Evolutionary conservation across 768 basidiomycete genomes (phyloP).

Genomic region (Tylopilus sp.): DNA sequence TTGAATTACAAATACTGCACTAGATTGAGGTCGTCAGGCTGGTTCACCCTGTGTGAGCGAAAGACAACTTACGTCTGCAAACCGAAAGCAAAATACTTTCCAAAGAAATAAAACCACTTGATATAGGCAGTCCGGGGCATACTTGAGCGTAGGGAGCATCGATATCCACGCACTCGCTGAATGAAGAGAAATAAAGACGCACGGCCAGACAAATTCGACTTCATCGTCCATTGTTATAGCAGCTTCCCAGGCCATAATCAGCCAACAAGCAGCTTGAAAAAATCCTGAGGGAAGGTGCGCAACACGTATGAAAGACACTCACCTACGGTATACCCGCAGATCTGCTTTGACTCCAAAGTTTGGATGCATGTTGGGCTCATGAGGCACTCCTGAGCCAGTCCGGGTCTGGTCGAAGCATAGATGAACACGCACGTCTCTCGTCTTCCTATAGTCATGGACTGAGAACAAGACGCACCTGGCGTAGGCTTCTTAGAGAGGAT

Average conservation of each 20-base stretch:
- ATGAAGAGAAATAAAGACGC: slow-evolving; percentile 3
- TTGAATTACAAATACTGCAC: slow-evolving; percentile 7
- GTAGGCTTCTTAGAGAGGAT: background rate
- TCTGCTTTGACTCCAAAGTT: background rate
- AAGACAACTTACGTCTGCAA: slow-evolving; percentile 14
- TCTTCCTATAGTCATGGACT: background rate
- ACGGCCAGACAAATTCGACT: slow-evolving; percentile 22
- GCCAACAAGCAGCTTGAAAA: slow-evolving; percentile 7
- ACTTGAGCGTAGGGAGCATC: slow-evolving; percentile 1
- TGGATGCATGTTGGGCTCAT: background rate
- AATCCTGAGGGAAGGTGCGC: background rate
- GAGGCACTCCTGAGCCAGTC: background rate
- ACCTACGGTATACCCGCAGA: slow-evolving; percentile 11
- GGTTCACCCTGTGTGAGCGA: background rate
- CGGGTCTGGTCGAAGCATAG: background rate
- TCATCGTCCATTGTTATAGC: slow-evolving; percentile 17
- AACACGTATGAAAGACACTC: background rate
- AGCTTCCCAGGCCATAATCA: slow-evolving; percentile 18
- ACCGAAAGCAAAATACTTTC: slow-evolving; percentile 16
- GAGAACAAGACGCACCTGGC: background rate
- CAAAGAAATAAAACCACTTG: slow-evolving; percentile 29
- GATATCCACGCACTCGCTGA: background rate
- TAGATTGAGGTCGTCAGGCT: slow-evolving; percentile 3
- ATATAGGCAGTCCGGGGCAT: slow-evolving; percentile 13
- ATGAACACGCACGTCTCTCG: background rate